Percentiles rank a stretch among this genome's conserved stretches.
These are phyloP conservation scores for Hanseniaspora clermontiae DNA, from an alignment of 805 yeast genomes.

Conservation along the genomic window DNA sequence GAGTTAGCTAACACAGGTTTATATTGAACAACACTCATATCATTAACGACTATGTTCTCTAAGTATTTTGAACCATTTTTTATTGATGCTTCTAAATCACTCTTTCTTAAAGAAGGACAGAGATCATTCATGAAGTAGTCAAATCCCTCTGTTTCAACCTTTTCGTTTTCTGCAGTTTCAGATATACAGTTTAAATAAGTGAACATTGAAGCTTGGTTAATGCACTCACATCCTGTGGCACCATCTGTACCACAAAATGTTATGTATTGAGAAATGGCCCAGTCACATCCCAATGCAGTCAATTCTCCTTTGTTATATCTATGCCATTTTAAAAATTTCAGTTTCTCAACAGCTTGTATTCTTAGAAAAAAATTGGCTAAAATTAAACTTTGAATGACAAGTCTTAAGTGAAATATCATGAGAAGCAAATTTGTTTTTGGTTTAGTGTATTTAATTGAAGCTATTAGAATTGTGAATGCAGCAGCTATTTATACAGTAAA, in stretches of 20 bases:
- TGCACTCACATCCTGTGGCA: not conserved
- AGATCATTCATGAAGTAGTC: not conserved
- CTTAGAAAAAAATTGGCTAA: not conserved
- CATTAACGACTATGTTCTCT: not conserved
- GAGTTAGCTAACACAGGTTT: constrained; percentile 6
- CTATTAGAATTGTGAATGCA: no score
- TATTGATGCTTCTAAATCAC: not conserved
- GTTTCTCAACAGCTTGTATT: not conserved
- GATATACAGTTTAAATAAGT: constrained; percentile 8
- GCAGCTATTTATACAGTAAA: no score
- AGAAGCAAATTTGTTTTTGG: not conserved
- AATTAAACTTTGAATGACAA: not conserved
- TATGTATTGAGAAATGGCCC: constrained; percentile 11
- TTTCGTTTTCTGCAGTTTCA: not conserved
- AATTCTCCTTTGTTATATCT: not conserved
- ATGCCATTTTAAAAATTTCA: constrained; percentile 5
- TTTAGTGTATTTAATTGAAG: no score
- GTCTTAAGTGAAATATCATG: not conserved
- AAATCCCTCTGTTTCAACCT: not conserved
- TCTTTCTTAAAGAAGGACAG: not conserved
- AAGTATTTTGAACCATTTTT: constrained; percentile 8
- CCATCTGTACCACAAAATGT: not conserved
- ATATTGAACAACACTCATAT: not conserved
- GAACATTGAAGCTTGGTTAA: constrained; percentile 4
- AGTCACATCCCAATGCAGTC: constrained; percentile 3